Evolutionary conservation across 805 yeast genomes (phyloP).

Genomic region (Yamadazyma ubonensis): DNA sequence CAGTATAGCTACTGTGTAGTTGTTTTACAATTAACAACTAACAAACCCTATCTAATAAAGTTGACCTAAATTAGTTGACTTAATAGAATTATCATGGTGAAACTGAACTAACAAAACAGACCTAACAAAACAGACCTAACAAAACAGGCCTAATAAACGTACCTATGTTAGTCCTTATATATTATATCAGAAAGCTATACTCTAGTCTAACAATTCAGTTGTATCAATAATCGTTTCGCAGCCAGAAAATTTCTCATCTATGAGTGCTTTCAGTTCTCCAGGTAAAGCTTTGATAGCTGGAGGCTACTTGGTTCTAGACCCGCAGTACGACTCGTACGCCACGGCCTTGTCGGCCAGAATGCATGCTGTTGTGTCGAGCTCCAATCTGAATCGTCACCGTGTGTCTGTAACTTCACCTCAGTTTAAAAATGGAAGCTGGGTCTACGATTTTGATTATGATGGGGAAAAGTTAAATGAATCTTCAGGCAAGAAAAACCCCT

Average conservation of each 20-base stretch:
- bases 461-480: constrained; percentile 23
- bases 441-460: constrained; percentile 34
- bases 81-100: too few relatives aligned
- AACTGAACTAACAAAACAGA: too few relatives aligned
- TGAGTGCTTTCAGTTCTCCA: constrained; percentile 77
- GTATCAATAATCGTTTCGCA: not conserved
- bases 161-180: too few relatives aligned
- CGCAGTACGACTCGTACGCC: constrained; percentile 70
- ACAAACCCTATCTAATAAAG: too few relatives aligned
- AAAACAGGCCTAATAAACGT: too few relatives aligned
- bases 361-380: constrained; percentile 69
- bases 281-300: constrained; percentile 95
- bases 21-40: too few relatives aligned
- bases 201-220: not conserved
- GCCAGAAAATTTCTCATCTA: not conserved
- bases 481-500: constrained; percentile 58
- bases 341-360: constrained; percentile 88
- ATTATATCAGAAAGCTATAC: too few relatives aligned
- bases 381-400: too few relatives aligned
- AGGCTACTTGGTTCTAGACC: constrained; percentile 88
- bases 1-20: too few relatives aligned
- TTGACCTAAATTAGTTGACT: too few relatives aligned
- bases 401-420: constrained; percentile 75
- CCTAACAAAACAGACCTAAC: too few relatives aligned
- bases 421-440: constrained; percentile 72